These are phyloP conservation scores for Solanum chilense DNA, from an alignment of 257 asterid species.

Conservation along the genomic window DNA sequence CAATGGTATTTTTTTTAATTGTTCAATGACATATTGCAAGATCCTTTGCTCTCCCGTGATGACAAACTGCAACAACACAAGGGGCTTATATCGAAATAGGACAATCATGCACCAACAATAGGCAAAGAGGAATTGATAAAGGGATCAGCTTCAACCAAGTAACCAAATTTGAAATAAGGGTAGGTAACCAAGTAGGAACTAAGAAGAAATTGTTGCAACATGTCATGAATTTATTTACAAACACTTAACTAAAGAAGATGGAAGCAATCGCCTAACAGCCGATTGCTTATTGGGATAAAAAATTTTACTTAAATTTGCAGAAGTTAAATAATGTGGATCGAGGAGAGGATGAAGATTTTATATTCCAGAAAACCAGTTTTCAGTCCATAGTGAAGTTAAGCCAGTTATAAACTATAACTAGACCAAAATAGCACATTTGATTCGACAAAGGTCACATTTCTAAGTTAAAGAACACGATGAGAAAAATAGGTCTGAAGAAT, in stretches of 20 bases:
- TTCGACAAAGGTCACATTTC: neutral
- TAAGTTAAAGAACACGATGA: neutral
- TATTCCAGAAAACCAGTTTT: neutral
- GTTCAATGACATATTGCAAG: conserved; percentile 65
- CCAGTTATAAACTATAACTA: neutral
- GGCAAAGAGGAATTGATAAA: neutral
- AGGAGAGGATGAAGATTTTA: neutral
- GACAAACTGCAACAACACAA: conserved; percentile 54
- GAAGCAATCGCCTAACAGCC: neutral
- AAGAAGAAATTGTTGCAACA: neutral
- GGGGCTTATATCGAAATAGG: neutral
- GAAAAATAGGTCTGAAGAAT: neutral
- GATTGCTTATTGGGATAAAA: neutral
- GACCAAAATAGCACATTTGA: neutral
- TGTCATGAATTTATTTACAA: neutral
- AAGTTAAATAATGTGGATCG: neutral
- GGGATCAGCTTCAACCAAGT: neutral
- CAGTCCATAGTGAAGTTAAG: neutral
- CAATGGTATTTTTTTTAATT: conserved; percentile 80
- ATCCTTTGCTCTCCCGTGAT: conserved; percentile 81
- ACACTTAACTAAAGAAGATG: neutral
- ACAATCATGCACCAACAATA: neutral
- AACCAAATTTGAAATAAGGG: neutral
- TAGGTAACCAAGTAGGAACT: neutral
- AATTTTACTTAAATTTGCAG: neutral